Base-by-base conservation (phyloP, 1,139 yeast species). In the Candida dubliniensis region DNA sequence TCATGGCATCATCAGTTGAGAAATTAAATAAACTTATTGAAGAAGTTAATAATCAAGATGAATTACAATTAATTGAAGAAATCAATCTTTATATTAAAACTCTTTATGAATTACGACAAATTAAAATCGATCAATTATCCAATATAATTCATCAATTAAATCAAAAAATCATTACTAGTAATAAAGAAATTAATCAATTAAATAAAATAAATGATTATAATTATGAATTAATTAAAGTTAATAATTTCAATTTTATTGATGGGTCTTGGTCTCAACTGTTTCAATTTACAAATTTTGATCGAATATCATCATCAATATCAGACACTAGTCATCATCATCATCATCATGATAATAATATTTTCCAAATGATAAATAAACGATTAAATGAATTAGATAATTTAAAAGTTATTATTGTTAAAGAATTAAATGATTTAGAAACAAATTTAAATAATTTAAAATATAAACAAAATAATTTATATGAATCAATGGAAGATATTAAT, bases 371-470 rank as follows among this genome's bases (percentile, higher is more conserved):
- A 53, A 54, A 59, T 53, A 45, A 55, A 50, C 57, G 67, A 51
- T 55, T 70, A 46, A 48, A 56, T 41, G 62, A 65, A 51, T 47
- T 81, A 37, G 86, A 81, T 52, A 68, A 73, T 34, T 67, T 71
- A 38, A 78, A 80, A 47, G 76, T 82, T 42, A 54, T 75, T 8
- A 63, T 81, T 9, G 87, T 85, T 2, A 81, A 80, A 53, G 72
- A 71, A 31, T 67, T 82, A 47, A 79, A 81, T 43, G 82, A 79
- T 40, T 64, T 82, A 45, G 85, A 81, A 47, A 71, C 79, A 51
- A 64, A 74, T 30, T 68, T 79, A 33, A 78, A 78, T 48, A 63
- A 75, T 6, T 64, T 74, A 46, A 74, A 71, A 44, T 68, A 79
- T 34, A 67, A 71, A 29, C 60, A 76, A 41, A 61, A 70, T 30